These are phyloP conservation scores for Aspergillus costaricaensis DNA, from an alignment of 2,329 filamentous ascomycete genomes.

Conservation along the genomic window DNA sequence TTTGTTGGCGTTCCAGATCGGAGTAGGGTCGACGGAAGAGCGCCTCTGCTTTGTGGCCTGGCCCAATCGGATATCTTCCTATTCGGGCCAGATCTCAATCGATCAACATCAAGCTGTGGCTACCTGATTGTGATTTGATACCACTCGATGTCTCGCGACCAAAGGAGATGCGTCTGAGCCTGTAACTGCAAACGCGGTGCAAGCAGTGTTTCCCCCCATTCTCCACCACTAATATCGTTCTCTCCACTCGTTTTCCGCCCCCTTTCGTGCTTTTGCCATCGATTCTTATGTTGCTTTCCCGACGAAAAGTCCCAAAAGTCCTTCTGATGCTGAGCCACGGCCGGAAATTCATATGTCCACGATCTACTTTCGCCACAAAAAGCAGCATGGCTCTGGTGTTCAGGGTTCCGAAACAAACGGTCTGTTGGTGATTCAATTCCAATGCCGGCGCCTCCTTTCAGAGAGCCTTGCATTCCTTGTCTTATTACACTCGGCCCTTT, in stretches of 20 bases:
- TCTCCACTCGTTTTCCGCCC: not conserved
- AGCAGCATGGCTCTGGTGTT: conserved; percentile 20
- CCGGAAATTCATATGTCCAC: not conserved
- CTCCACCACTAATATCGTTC: not conserved
- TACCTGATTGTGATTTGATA: not conserved
- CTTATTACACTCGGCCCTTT: not conserved
- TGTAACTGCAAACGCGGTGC: not conserved
- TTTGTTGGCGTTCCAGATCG: not conserved
- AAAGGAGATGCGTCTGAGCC: not conserved
- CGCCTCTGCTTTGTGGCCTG: not conserved
- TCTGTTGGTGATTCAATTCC: not conserved
- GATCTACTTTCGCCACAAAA: conserved; percentile 4
- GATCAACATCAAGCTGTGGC: not conserved
- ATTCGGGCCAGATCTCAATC: not conserved
- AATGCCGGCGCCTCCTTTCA: not conserved
- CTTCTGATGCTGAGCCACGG: not conserved
- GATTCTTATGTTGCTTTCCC: not conserved
- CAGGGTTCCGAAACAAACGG: conserved; percentile 8
- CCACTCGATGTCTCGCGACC: not conserved
- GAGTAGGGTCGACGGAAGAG: not conserved
- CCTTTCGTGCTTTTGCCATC: not conserved
- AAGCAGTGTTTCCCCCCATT: not conserved
- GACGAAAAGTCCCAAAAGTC: not conserved
- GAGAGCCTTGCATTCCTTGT: not conserved
- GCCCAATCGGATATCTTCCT: not conserved